phyloP scores from a whole-genome alignment of 2,329 filamentous ascomycete species.

The Dactylonectria estremocensis region DNA sequence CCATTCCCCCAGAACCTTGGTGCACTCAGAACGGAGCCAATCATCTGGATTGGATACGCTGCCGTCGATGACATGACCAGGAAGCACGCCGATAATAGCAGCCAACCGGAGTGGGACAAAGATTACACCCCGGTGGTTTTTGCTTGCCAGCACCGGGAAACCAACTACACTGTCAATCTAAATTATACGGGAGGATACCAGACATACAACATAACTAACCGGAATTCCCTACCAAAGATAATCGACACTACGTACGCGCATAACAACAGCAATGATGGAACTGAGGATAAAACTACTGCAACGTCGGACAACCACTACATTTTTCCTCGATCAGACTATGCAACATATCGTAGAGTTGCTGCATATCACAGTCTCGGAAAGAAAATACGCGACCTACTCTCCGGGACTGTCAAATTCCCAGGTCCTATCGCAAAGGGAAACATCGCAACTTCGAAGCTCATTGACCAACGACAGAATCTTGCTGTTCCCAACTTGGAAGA shows the following conservation, averaged over 20 bases:
- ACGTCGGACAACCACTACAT: slow-evolving; percentile 35
- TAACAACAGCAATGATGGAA: slow-evolving; percentile 26
- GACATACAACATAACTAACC: slow-evolving; percentile 24
- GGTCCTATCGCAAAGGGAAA: slow-evolving; percentile 24
- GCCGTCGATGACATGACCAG: slow-evolving; percentile 22
- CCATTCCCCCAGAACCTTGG: slow-evolving; percentile 36
- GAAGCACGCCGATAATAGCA: slow-evolving; percentile 7
- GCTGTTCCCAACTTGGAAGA: slow-evolving; percentile 29
- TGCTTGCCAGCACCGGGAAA: slow-evolving; percentile 44
- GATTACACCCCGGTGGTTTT: slow-evolving; percentile 36
- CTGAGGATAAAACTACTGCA: slow-evolving; percentile 31
- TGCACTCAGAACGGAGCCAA: slow-evolving; percentile 35
- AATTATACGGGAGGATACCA: slow-evolving; percentile 38
- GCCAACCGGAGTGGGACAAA: slow-evolving; percentile 24
- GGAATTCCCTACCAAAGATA: slow-evolving; percentile 38
- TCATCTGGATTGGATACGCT: slow-evolving; percentile 43
- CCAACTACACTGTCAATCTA: slow-evolving; percentile 38
- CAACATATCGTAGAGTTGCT: slow-evolving; percentile 31
- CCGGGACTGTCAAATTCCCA: slow-evolving; percentile 29
- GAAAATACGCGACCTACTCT: slow-evolving; percentile 29
- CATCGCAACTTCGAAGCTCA: slow-evolving; percentile 31
- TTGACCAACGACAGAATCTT: slow-evolving; percentile 35
- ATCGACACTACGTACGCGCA: slow-evolving; percentile 35
- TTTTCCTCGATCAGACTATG: slow-evolving; percentile 14
- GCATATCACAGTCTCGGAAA: slow-evolving; percentile 38